Evolutionary conservation across 768 basidiomycete species (phyloP), one percentile per base, ranked within the genome.

Genomic region (Nidularia sp.): DNA sequence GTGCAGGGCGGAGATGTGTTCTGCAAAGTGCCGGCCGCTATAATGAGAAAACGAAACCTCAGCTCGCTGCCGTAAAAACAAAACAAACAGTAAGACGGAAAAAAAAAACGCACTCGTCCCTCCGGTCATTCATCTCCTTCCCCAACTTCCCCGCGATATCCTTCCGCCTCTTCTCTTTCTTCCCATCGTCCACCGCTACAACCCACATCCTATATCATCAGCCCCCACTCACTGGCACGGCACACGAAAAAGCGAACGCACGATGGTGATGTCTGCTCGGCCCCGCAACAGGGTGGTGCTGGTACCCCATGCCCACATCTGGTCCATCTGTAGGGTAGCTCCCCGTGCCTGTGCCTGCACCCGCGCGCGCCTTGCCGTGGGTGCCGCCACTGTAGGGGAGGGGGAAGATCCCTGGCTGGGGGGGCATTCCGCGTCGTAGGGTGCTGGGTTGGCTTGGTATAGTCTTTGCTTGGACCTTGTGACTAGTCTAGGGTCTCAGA

Each of bases 41-140:
- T 54, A 52, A 47, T 41, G 49, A 35, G 34, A 43, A 33, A 22
- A 44, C 34, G 60, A 49, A 45, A 36, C 36, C 34, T 35, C 45
- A 55, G 45, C 36, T 44, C 35, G n/a, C 25, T 39, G 25, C 52
- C 41, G 33, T 35, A 42, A 48, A 50, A 47, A 52, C 42, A 41
- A 32, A 42, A 47, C 34, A 44, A 56, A 39, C 54, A 45, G 49
- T 46, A 48, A 54, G 35, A 22, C 45, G 53, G 50, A 52, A 41
- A 57, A 45, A 50, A 52, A 52, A 48, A 45, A 74, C 80, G 62
- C 60, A 89, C 89, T 90, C 88, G 64, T 90, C 88, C 58, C 86
- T 72, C 53, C 87, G 75, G 66, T 91, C 88, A 62, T 66, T 76
- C 71, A 87, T 78, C 58, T 90, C 88, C 64, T 85, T 89, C 22